phyloP scores from a whole-genome alignment of 805 yeast genomes.

The Nakazawaea wyomingensis region DNA sequence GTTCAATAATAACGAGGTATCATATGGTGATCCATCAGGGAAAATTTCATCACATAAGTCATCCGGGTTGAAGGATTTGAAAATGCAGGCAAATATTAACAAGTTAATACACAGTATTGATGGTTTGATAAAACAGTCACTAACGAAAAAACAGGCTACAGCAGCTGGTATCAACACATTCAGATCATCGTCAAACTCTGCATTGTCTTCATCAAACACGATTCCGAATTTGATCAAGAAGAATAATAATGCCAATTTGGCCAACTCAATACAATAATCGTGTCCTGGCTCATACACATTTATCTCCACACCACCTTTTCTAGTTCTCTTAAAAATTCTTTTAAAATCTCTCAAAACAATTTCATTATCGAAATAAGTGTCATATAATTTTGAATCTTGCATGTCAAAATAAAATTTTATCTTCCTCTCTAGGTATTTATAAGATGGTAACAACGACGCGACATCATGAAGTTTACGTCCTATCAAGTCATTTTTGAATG shows the following conservation, averaged over 20 bases:
- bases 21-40: constrained; percentile 2
- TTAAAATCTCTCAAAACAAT: constrained; percentile 1
- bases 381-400: not conserved
- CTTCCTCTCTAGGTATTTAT: constrained; percentile 5
- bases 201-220: not conserved
- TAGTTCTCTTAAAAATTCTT: constrained; percentile 10
- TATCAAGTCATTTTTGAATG: constrained; percentile 6
- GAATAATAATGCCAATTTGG: constrained; percentile 6
- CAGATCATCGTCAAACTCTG: constrained; percentile 5
- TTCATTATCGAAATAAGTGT: constrained; percentile 2
- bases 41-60: constrained; percentile 6
- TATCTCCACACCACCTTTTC: constrained; percentile 12
- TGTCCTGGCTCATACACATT: constrained; percentile 7
- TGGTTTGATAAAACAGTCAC: constrained; percentile 4
- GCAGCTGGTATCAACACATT: constrained; percentile 6
- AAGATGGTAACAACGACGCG: constrained; percentile 3
- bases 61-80: constrained; percentile 6
- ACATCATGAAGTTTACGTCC: constrained; percentile 6
- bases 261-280: constrained; percentile 5
- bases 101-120: not conserved
- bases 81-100: not conserved
- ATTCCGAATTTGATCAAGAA: constrained; percentile 9
- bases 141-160: constrained; percentile 1
- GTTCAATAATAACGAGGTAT: not conserved
- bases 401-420: not conserved